Percentiles rank a stretch among this genome's conserved stretches.
These are phyloP conservation scores for Brassica balearica DNA, from an alignment of 441 rosid genomes.

Conservation along the genomic window DNA sequence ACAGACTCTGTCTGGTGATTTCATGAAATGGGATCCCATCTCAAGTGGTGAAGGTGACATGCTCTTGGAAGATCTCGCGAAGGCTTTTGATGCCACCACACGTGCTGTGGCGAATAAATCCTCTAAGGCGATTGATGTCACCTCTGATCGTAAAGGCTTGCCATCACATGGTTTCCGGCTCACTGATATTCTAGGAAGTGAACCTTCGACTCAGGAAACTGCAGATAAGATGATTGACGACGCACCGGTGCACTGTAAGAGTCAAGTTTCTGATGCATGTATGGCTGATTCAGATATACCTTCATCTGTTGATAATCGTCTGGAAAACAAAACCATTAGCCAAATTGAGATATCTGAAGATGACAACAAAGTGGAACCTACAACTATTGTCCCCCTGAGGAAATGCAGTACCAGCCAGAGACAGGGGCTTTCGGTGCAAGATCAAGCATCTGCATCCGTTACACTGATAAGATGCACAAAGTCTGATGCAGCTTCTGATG, in stretches of 20 bases:
- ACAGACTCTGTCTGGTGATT: slow-evolving; percentile 54
- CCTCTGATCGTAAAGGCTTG: slow-evolving; percentile 53
- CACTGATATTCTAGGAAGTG: slow-evolving; percentile 48
- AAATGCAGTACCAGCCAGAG: slow-evolving; percentile 37
- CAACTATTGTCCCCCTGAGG: slow-evolving; percentile 17
- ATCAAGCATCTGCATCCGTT: slow-evolving; percentile 31
- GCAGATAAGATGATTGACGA: slow-evolving; percentile 23
- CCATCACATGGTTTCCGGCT: slow-evolving; percentile 62
- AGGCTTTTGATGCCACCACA: slow-evolving; percentile 61
- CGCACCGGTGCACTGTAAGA: slow-evolving; percentile 1
- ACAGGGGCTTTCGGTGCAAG: slow-evolving; percentile 35
- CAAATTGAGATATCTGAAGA: slow-evolving; percentile 40
- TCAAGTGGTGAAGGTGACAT: slow-evolving; percentile 90
- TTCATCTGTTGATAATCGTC: slow-evolving; percentile 34
- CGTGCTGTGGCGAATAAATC: slow-evolving; percentile 43
- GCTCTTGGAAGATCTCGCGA: slow-evolving; percentile 67
- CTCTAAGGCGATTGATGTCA: slow-evolving; percentile 68
- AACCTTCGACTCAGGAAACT: slow-evolving; percentile 36
- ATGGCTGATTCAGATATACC: slow-evolving; percentile 23
- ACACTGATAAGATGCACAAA: slow-evolving; percentile 37
- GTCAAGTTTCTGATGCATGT: slow-evolving; percentile 31
- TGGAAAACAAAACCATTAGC: slow-evolving; percentile 27
- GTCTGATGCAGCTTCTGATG: slow-evolving; percentile 30
- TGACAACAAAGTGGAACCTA: slow-evolving; percentile 27
- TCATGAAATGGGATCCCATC: slow-evolving; percentile 85